Base-by-base conservation (phyloP, 306 rosid species). In the Pueraria montana region DNA sequence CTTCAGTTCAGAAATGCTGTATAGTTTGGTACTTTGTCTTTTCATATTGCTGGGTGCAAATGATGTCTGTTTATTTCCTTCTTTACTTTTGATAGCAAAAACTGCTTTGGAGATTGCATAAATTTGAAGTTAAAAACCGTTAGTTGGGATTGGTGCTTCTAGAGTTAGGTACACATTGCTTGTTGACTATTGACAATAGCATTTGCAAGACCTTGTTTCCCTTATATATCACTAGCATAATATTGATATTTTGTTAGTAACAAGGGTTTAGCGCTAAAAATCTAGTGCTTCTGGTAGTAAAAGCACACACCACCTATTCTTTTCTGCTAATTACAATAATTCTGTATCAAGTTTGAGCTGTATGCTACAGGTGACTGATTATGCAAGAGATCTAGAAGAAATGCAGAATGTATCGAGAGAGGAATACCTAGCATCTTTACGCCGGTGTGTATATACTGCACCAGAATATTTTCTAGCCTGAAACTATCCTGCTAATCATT, bases 351-450 rank as follows among this genome's bases (percentile, higher is more conserved):
- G 49, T 64, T 58, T 52, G 53, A 52, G 26, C 1, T 26, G 43
- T 72, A 40, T 83, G 56, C 45, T 84, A 85, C 86, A 92, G 97
- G 91, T 90, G 77, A 92, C 93, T 64, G 97, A 92, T 80, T 92
- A 92, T 87, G 62, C 94, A 34, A 86, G 97, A 72, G 97, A 92
- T 86, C 94, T 92, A 24, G 97, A 92, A 81, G 97, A 92, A 84
- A 90, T 92, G 97, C 92, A 92, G 74, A 92, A 80, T 82, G 83
- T 90, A 46, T 87, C 97, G 5, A 87, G 94, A 87, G 97, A 92
- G 85, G 97, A 92, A 64, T 92, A 87, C 77, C 94, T 92, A 86
- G 97, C 93, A 43, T 90, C 97, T 70, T 87, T 92, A 64, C 80
- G 97, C 49, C 88, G 97, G 97, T 91, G 59, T 24, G 84, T 82